These are phyloP conservation scores for Heritiera fomes DNA, from an alignment of 345 rosid species.

Conservation along the genomic window DNA sequence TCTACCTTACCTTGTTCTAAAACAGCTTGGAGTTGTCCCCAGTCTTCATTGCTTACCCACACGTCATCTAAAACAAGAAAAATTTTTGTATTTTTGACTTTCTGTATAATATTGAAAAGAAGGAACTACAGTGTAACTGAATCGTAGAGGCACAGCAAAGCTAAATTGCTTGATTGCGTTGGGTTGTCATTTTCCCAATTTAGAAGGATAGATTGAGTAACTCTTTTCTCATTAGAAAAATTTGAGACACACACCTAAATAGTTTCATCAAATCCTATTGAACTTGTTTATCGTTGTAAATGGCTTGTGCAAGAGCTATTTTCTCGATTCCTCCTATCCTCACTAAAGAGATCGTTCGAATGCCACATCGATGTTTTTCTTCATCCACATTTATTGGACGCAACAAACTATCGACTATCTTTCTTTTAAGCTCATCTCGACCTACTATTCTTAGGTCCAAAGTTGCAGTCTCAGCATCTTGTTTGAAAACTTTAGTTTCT, in stretches of 20 bases:
- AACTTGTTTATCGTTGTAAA: not conserved
- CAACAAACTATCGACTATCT: too few relatives aligned
- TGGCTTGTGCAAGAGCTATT: not conserved
- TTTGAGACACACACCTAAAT: conserved; percentile 12
- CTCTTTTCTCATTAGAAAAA: not conserved
- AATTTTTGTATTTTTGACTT: not conserved
- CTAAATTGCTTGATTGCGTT: too few relatives aligned
- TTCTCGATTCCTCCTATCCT: not conserved
- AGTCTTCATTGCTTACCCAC: not conserved
- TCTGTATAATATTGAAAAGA: not conserved
- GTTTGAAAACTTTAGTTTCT: too few relatives aligned
- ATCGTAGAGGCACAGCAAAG: not conserved
- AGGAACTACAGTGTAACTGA: not conserved
- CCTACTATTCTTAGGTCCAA: too few relatives aligned
- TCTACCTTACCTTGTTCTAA: not conserved
- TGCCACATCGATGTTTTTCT: too few relatives aligned
- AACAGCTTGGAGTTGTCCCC: not conserved
- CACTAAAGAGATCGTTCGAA: not conserved
- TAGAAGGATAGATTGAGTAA: not conserved
- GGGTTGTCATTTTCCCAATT: too few relatives aligned
- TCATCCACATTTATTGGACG: not conserved
- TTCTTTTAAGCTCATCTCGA: too few relatives aligned
- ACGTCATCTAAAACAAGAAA: conserved; percentile 18
- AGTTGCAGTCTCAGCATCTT: too few relatives aligned
- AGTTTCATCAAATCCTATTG: not conserved